Evolutionary conservation across 805 yeast species (phyloP).

Genomic region (Lachancea waltii): DNA sequence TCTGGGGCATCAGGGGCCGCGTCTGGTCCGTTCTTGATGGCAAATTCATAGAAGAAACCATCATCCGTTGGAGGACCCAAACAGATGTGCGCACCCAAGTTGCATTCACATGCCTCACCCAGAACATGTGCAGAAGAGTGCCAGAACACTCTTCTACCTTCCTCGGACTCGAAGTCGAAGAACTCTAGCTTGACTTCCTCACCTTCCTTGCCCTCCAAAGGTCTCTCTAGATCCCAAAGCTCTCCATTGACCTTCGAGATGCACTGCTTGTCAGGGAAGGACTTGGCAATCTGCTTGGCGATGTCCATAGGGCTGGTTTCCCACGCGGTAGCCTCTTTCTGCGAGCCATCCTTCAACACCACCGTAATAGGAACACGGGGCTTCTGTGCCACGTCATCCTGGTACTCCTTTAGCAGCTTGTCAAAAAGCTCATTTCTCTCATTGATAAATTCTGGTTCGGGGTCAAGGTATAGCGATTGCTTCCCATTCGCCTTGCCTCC

Average conservation of each 20-base stretch:
- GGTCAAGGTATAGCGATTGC: constrained; percentile 50
- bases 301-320: constrained; percentile 87
- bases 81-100: constrained; percentile 87
- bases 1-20: constrained; percentile 56
- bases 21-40: constrained; percentile 42
- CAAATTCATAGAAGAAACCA: constrained; percentile 96
- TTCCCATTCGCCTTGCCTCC: constrained; percentile 11
- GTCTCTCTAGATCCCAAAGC: constrained; percentile 94
- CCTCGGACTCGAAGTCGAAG: constrained; percentile 87
- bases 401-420: constrained; percentile 68
- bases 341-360: constrained; percentile 80
- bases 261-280: constrained; percentile 82
- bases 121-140: constrained; percentile 97
- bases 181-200: constrained; percentile 51
- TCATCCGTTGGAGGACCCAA: constrained; percentile 97
- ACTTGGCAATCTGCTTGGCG: constrained; percentile 77
- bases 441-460: constrained; percentile 79
- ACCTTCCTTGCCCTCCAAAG: constrained; percentile 60
- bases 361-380: constrained; percentile 61
- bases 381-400: constrained; percentile 60
- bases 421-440: constrained; percentile 76
- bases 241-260: constrained; percentile 86
- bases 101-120: constrained; percentile 98
- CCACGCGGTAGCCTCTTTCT: constrained; percentile 73
- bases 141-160: constrained; percentile 96